Conservation (phyloP, 768 basidiomycete genomes). For the Sarcomyxa edulis region DNA sequence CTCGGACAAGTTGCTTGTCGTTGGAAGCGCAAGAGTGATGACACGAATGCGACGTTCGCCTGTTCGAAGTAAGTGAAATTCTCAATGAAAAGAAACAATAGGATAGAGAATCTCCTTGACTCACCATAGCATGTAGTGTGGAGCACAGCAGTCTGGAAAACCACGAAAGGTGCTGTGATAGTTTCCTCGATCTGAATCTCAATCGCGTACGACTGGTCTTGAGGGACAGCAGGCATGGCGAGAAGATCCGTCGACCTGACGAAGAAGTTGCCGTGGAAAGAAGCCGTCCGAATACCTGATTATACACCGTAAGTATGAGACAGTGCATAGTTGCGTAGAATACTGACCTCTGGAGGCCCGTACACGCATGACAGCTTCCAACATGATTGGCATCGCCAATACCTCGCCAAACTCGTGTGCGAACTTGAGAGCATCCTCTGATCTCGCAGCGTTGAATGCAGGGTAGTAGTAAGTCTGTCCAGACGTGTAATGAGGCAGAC, state of each 20-base stretch:
- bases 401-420: constrained; percentile 96
- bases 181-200: constrained; percentile 96
- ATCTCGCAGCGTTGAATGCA: constrained; percentile 90
- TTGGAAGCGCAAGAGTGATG: constrained; percentile 81
- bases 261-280: constrained; percentile 99
- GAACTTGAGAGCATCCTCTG: constrained; percentile 97
- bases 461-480: constrained; percentile 99
- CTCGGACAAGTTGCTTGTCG: constrained; percentile 84
- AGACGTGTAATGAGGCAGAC: constrained; percentile 93
- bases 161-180: constrained; percentile 84
- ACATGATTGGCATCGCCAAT: constrained; percentile 88
- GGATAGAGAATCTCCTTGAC: constrained; percentile 9
- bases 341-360: constrained; percentile 88
- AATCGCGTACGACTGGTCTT: constrained; percentile 93
- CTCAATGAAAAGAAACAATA: not conserved
- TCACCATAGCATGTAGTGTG: constrained; percentile 90
- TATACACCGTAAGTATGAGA: constrained; percentile 1
- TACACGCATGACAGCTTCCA: constrained; percentile 97
- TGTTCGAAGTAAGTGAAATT: constrained; percentile 11
- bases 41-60: constrained; percentile 90
- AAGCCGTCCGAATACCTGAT: constrained; percentile 88
- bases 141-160: constrained; percentile 90
- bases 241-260: constrained; percentile 95
- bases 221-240: constrained; percentile 94
- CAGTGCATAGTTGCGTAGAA: not conserved